Evolutionary conservation across 2,329 filamentous ascomycete genomes (phyloP), one percentile per base, ranked within the genome.

Genomic region (Fusarium heterosporum): DNA sequence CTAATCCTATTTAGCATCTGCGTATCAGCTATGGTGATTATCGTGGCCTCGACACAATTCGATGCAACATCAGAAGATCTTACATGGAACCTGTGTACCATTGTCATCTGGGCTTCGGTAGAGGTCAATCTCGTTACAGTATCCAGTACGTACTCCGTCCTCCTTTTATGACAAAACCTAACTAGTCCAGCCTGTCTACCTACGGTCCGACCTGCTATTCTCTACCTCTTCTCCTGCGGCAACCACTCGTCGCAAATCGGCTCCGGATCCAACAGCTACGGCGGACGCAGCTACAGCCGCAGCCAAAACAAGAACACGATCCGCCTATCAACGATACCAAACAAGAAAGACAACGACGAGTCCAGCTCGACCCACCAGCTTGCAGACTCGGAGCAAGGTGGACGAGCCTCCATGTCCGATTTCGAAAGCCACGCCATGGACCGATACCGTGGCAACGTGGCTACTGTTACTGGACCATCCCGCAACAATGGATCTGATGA

Each of bases 41-140:
- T 73, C 4, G 69, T 63, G 0, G 66, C 60, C 1, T 68, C 69
- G 0, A 65, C 68, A 0, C 46, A 55, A 3, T 70, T 63, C 2
- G 63, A 73, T n/a, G 40, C 54, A 1, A n/a, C 10, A 0, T 71
- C 68, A 0, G 46, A 55, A 7, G 70, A 73, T 6, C 22, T 73
- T 4, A 70, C 71, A 0, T 73, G 71, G 69, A 70, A 70, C 19
- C 22, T 73, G 28, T 47, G 42, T 5, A 55, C 64, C 0, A 73
- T 73, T 28, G 55, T 73, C 1, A 55, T 71, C 2, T 73, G 71
- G 71, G 71, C 71, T 4, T 65, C 68, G 0, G 70, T 72, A 0
- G 71, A 73, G 14, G 71, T 72, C 3, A 73, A 73, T 6, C 55
- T 73, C 1, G 70, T 73, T 3, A 73, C 70, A 1, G 59, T 73